phyloP scores from a whole-genome alignment of 2,329 filamentous ascomycete genomes.

The Leptographium wingfieldii region DNA sequence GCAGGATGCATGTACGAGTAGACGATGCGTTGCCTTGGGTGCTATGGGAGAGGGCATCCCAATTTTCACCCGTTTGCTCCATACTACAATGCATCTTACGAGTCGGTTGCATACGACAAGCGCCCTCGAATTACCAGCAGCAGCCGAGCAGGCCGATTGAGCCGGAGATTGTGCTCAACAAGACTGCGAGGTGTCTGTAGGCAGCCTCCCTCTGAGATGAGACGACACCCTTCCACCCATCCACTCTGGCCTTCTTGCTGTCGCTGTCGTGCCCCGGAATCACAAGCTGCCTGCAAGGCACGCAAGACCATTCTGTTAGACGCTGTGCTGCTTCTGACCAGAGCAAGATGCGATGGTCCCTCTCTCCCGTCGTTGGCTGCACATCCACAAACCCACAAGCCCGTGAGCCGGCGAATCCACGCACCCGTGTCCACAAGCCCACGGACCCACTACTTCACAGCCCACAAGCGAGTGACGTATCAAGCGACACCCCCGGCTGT shows the following conservation, averaged over 20 bases:
- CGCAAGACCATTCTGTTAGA: background rate
- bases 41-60: too few relatives aligned
- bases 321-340: background rate
- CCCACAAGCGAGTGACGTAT: background rate
- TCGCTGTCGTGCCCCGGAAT: background rate
- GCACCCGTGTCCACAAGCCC: background rate
- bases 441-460: background rate
- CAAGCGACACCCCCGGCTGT: background rate
- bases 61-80: background rate
- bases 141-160: background rate
- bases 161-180: too few relatives aligned
- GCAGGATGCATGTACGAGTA: too few relatives aligned
- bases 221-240: background rate
- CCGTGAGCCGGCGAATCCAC: background rate
- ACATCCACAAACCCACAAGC: background rate
- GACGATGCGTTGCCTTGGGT: too few relatives aligned
- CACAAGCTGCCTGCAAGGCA: background rate
- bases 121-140: background rate
- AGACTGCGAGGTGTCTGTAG: too few relatives aligned
- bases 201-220: too few relatives aligned
- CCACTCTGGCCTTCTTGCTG: background rate
- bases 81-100: background rate
- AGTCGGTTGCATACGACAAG: background rate
- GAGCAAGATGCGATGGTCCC: background rate
- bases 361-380: background rate